A percentile compares a stretch with the other conserved stretches of the same genome.
phyloP scores from a whole-genome alignment of 1,139 yeast species.

The Hyphopichia fennica region DNA sequence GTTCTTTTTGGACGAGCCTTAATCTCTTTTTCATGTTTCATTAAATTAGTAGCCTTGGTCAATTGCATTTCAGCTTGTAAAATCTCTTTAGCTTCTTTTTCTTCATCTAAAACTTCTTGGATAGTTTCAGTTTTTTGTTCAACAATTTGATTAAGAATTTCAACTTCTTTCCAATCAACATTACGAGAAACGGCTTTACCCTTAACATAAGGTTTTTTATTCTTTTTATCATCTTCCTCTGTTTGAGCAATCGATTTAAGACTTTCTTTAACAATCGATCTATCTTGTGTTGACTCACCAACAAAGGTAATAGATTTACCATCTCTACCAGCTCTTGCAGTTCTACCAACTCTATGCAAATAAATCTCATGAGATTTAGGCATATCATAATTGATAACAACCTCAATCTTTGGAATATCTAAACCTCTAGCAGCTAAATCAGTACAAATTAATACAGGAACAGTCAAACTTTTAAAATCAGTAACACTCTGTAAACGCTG shows the following conservation, averaged over 20 bases:
- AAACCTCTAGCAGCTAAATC: constrained; percentile 99
- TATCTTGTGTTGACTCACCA: constrained; percentile 83
- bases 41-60: constrained; percentile 77
- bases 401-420: constrained; percentile 96
- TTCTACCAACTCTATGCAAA: constrained; percentile 97
- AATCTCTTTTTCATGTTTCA: constrained; percentile 81
- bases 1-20: constrained; percentile 91
- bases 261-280: constrained; percentile 86
- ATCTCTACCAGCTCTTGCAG: constrained; percentile 98
- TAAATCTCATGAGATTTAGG: constrained; percentile 90
- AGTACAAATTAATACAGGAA: constrained; percentile 89
- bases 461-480: constrained; percentile 75
- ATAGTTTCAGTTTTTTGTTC: constrained; percentile 59
- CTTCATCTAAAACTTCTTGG: constrained; percentile 82
- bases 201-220: constrained; percentile 24
- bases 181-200: constrained; percentile 76
- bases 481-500: constrained; percentile 87
- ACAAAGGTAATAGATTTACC: constrained; percentile 93
- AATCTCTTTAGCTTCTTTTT: constrained; percentile 82
- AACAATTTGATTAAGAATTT: constrained; percentile 59
- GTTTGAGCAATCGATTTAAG: constrained; percentile 57
- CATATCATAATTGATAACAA: constrained; percentile 93
- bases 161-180: constrained; percentile 84
- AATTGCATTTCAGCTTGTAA: constrained; percentile 89
- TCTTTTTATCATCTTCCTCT: constrained; percentile 17